Evolutionary conservation across 2,329 filamentous ascomycete genomes (phyloP), one percentile per base, ranked within the genome.

Genomic region (Aspergillus clavatus): DNA sequence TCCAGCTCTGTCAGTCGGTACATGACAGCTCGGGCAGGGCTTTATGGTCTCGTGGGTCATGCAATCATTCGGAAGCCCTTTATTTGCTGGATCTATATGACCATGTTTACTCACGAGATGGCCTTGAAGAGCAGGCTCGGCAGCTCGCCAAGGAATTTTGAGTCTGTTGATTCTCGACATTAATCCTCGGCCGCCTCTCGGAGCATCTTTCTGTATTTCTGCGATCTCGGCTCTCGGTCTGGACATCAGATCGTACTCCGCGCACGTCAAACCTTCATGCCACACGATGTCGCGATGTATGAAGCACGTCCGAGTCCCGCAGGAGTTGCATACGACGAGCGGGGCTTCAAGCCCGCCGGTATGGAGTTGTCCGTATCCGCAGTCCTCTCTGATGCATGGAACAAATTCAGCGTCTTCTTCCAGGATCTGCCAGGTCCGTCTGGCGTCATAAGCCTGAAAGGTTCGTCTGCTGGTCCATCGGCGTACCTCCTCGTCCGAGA

Each of bases 331-430:
- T 5, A 48, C 46, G 18, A 53, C 50, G 24, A 55, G 46, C 3
- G 53, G 53, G 16, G 48, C 47, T 22, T 48, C 50, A 8, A 45
- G 33, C 2, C 52, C 50, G 19, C 50, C 52, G 8, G 39, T 48
- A 38, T 55, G 52, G 14, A 55, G 26, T 18, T 55, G 50, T 26
- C 52, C 52, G 45, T 46, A 51, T 36, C 52, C 43, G 33, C 51
- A 55, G 27, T 42, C 41, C 33, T 36, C 29, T 18, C 49, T 43
- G 16, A 52, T 42, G 36, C 52, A 53, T 5, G 18, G 37, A 12
- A 55, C 46, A 33, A 53, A 55, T 36, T 55, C 52, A 7, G 42
- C 46, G 27, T 55, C 46, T 12, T 48, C 42, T 31, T 55, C 52
- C 22, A 55, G 22, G 3, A 50, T 27, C 19, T 47, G 43, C 46